phyloP scores from a whole-genome alignment of 768 basidiomycete species.

The Boletus sensibilis region DNA sequence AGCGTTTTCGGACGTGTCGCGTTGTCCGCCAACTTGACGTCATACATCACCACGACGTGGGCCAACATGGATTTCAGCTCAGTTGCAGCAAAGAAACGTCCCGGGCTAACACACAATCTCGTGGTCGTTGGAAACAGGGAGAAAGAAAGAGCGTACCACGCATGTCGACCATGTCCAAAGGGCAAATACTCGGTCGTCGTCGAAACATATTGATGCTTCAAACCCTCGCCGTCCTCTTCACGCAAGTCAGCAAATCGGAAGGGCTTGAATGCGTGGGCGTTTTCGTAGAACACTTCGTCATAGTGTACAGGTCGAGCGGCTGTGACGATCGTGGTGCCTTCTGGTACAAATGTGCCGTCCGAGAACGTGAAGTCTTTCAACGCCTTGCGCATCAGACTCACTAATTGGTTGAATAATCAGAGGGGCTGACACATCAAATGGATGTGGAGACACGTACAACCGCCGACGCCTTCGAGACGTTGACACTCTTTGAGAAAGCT shows the following conservation, averaged over 20 bases:
- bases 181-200: conserved; percentile 33
- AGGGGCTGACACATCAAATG: neutral
- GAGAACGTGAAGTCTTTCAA: conserved; percentile 36
- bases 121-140: too few species aligned
- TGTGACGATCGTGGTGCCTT: conserved; percentile 28
- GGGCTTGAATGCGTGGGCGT: conserved; percentile 12
- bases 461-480: conserved; percentile 4
- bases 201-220: conserved; percentile 37
- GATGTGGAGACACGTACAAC: conserved; percentile 19
- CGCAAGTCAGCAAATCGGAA: conserved; percentile 10
- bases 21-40: neutral
- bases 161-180: conserved; percentile 24
- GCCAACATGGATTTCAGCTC: conserved; percentile 17
- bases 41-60: conserved; percentile 7
- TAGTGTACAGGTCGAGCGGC: conserved; percentile 21
- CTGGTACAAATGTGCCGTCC: conserved; percentile 39
- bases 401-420: conserved; percentile 26
- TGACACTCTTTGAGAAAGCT: conserved; percentile 33
- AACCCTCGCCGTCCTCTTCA: conserved; percentile 34
- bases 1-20: neutral
- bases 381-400: conserved; percentile 33
- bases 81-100: conserved; percentile 11
- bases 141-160: neutral
- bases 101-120: conserved; percentile 3
- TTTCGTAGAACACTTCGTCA: conserved; percentile 27